Percentiles rank a stretch among this genome's conserved stretches.
These are phyloP conservation scores for Fagus sylvatica DNA, from an alignment of 306 rosid genomes.

Conservation along the genomic window DNA sequence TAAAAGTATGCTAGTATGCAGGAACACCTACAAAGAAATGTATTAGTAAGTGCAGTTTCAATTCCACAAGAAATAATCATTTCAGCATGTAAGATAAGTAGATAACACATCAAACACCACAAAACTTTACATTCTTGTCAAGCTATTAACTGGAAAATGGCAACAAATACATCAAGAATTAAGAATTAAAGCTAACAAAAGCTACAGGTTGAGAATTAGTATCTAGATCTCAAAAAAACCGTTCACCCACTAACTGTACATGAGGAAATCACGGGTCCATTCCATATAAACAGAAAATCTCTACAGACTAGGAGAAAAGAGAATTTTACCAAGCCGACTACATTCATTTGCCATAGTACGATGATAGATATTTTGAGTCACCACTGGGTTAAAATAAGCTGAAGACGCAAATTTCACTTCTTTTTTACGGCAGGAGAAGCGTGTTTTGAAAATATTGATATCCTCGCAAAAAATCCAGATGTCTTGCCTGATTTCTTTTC, in stretches of 20 bases:
- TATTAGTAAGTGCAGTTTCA: too few relatives aligned
- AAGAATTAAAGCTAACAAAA: constrained; percentile 20
- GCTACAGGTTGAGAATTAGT: constrained; percentile 17
- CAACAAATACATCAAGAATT: constrained; percentile 24
- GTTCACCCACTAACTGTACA: constrained; percentile 5
- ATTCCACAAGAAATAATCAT: not conserved
- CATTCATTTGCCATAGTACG: not conserved
- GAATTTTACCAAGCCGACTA: constrained; percentile 4
- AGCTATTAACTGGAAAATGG: constrained; percentile 25
- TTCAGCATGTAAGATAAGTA: not conserved
- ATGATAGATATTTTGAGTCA: constrained; percentile 4
- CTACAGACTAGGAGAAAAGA: not conserved
- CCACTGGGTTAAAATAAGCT: not conserved
- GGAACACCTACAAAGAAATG: too few relatives aligned
- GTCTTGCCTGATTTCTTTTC: constrained; percentile 47
- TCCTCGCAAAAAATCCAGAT: constrained; percentile 44
- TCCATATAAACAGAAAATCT: not conserved
- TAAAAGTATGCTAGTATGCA: too few relatives aligned
- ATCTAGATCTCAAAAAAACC: constrained; percentile 3
- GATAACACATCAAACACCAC: not conserved
- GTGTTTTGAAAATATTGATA: constrained; percentile 39
- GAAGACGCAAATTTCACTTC: constrained; percentile 35
- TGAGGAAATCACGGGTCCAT: not conserved
- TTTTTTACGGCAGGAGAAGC: constrained; percentile 31
- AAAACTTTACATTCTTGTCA: not conserved